Conservation (phyloP, 1,139 yeast species). For the Pichia sp. region DNA sequence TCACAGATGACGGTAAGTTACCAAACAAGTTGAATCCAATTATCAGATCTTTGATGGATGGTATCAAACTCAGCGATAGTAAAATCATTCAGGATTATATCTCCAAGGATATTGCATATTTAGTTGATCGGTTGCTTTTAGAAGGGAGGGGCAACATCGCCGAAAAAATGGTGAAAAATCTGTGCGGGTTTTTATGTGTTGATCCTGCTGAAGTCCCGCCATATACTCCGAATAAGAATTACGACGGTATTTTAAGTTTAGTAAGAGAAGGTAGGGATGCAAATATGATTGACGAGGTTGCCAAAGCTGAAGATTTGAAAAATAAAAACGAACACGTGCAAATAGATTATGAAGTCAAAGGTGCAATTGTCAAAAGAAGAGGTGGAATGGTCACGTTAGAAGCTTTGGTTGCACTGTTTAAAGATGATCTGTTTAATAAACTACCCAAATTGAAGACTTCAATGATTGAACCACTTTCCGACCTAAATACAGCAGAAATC, state of each 20-base stretch:
- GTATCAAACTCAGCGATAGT: slow-evolving; percentile 71
- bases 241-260: slow-evolving; percentile 61
- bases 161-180: slow-evolving; percentile 80
- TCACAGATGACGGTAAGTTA: slow-evolving; percentile 33
- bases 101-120: slow-evolving; percentile 57
- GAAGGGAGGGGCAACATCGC: slow-evolving; percentile 64
- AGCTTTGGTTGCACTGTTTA: slow-evolving; percentile 42
- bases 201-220: slow-evolving; percentile 97
- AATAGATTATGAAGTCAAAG: slow-evolving; percentile 35
- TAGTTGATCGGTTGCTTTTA: slow-evolving; percentile 50
- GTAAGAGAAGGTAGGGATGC: slow-evolving; percentile 76
- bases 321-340: neutral
- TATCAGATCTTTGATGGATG: slow-evolving; percentile 88
- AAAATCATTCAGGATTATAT: slow-evolving; percentile 60
- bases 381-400: slow-evolving; percentile 77
- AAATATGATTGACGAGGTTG: slow-evolving; percentile 42
- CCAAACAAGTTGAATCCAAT: slow-evolving; percentile 87
- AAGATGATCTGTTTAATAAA: slow-evolving; percentile 43
- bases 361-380: slow-evolving; percentile 71
- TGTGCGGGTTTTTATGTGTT: slow-evolving; percentile 90
- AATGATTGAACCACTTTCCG: slow-evolving; percentile 58
- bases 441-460: slow-evolving; percentile 63
- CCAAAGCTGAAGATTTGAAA: neutral
- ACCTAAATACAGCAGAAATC: slow-evolving; percentile 30
- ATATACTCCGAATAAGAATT: slow-evolving; percentile 57